Base-by-base conservation (phyloP, 352 stramenopile genomes). In the Elongisporangium prolatum region DNA sequence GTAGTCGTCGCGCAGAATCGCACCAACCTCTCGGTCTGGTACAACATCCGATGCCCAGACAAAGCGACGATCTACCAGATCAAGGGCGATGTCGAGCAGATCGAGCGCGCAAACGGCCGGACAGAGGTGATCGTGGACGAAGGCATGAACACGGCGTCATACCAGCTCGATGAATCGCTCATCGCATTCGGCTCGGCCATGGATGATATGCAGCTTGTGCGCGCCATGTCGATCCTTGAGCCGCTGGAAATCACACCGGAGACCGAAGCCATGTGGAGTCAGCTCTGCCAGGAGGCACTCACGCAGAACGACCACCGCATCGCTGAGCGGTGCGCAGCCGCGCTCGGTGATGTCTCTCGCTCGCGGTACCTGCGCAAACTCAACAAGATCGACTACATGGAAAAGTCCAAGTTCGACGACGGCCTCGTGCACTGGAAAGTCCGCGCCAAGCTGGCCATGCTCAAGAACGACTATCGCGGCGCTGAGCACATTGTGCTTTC, bases 61-160 rank as follows among this genome's bases (percentile, higher is more conserved):
- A 97, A 98, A 69, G 86, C 96, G 7, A 98, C 93, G 5, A 95
- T 95, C 54, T 94, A 97, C 60, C 81, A 97, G 67, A 97, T 98
- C 69, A 97, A 98, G 60, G 95, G 94, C 38, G 93, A 98, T 22
- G 89, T 98, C 13, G 91, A 98, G 67, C 90, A 97, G 58, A 98
- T 98, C 60, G 91, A 98, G 70, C 80, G 94, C 48, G 79, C 74
- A 0, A 95, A 98, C 55, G 95, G 95, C 10, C 79, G 85, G 44
- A 98, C 94, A 7, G 94, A 98, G 61, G 92, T 98, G 14, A 96
- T 98, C 50, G 92, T 98, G 9, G 90, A 98, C 66, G 94, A 98
- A 75, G 92, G 91, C 37, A 95, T 97, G 73, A 95, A 95, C 65
- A 97, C 95, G 17, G 86, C 84, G 6, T 91, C 85, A 7, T 98